Evolutionary conservation across 2,329 filamentous ascomycete genomes (phyloP).

Genomic region (Botrytis cinerea): DNA sequence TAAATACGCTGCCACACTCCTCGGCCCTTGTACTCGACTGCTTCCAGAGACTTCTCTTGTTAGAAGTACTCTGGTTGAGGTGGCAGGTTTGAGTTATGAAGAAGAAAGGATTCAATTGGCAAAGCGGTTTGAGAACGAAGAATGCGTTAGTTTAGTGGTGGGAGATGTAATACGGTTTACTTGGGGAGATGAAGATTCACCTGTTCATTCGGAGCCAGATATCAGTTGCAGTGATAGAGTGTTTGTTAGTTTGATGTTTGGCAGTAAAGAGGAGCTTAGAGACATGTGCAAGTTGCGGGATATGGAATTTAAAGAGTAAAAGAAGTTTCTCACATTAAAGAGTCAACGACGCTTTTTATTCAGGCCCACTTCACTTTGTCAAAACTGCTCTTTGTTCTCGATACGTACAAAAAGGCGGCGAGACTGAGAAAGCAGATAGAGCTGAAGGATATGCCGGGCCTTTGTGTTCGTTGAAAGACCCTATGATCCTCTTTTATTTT

Average conservation of each 20-base stretch:
- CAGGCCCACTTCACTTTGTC: background rate
- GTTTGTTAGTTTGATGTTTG: background rate
- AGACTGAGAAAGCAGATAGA: background rate
- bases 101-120: background rate
- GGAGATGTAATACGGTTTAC: background rate
- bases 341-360: background rate
- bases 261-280: background rate
- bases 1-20: background rate
- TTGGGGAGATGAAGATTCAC: slow-evolving; percentile 1
- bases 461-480: background rate
- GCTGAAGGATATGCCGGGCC: background rate
- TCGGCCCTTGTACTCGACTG: background rate
- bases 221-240: background rate
- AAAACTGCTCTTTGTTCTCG: background rate
- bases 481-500: background rate
- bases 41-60: background rate
- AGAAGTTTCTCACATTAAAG: background rate
- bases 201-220: background rate
- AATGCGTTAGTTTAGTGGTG: background rate
- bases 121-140: background rate
- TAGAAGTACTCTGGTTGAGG: background rate
- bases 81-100: background rate
- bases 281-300: background rate
- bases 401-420: background rate
- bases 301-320: background rate